Evolutionary conservation across 805 yeast genomes (phyloP), one percentile per base, ranked within the genome.

Genomic region (Hanseniaspora pseudoguilliermondii): DNA sequence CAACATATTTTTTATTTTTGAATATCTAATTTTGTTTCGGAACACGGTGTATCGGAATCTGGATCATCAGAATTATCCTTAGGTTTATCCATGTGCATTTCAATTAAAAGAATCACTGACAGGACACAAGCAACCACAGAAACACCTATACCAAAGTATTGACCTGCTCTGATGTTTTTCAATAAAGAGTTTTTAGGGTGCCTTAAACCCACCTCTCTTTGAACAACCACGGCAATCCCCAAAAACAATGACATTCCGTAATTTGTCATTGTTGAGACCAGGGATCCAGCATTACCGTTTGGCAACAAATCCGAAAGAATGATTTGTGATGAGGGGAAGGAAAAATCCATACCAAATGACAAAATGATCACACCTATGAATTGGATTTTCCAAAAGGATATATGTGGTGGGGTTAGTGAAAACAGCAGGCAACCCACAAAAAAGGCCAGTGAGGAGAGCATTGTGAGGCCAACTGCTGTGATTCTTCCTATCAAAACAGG

Each of bases 271-370:
- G 93, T 84, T 21, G 82, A 75, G 5, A 83, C 82, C 50, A 85
- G 69, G 0, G 88, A 82, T 0, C 88, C 89, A 0, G 89, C 90
- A 75, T 83, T 78, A 9, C 91, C 57, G 49, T 72, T 66, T 0
- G 90, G 89, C 39, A 84, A 69, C 48, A 70, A 70, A 58, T 80
- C 81, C 8, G 83, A 76, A 43, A 84, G 65, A 15, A 82, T 74
- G 49, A 84, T 73, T 0, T 88, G 78, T 0, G 85, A 81, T 0
- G 90, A 82, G 0, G 93, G 91, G 66, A 84, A 85, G 29, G 86
- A 80, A 65, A 82, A 70, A 65, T 85, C 91, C 89, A 85, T 83
- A 2, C 88, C 95, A 73, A 81, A 82, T 15, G 82, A 76, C 5
- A 79, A 68, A 6, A 84, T 67, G 18, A 81, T 60, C 73, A 77